Evolutionary conservation across 2,329 filamentous ascomycete species (phyloP), one percentile per base, ranked within the genome.

Genomic region (Colletotrichum musae): DNA sequence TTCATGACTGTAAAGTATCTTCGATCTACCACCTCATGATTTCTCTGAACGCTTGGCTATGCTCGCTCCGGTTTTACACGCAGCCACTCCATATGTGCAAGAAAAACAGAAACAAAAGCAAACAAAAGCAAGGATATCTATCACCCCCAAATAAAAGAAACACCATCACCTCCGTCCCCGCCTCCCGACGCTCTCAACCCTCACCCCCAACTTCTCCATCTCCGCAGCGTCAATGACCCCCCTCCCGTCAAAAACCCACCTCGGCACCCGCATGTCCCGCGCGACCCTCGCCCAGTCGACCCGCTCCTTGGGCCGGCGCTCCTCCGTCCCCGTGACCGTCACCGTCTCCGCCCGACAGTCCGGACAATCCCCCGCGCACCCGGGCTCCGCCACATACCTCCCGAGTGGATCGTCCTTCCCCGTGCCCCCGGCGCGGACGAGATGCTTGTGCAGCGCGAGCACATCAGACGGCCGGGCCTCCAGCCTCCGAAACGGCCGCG

Each of bases 241-340:
- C 63, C 85, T 84, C n/a, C 87, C 87, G 68, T 89, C 86, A 77
- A 89, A 89, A 28, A 88, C 79, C 85, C 85, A 88, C 65, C 83
- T 84, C 12, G 87, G 86, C 77, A 85, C 84, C 57, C 80, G 80
- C 85, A 88, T 88, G 71, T 77, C 76, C 60, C 80, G 75, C 52
- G 85, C 80, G 51, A 88, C 85, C 76, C 79, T 82, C 63, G 78
- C 80, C 86, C 87, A 89, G 78, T 88, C 84, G 18, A 88, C 75
- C 45, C 77, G 80, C 75, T 84, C 84, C 76, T 83, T 86, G 62
- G 80, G 72, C 72, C 80, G 82, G 77, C 85, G 82, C 74, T 85
- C 83, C 47, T 80, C 79, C 60, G 79, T 79, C 60, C 82, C 82
- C 74, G 82, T 3, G 21, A 24, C 21, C 21, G 21, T 24, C 21